Evolutionary conservation across 208 protist genomes (phyloP).

Genomic region (Plasmodiophora brassicae): DNA sequence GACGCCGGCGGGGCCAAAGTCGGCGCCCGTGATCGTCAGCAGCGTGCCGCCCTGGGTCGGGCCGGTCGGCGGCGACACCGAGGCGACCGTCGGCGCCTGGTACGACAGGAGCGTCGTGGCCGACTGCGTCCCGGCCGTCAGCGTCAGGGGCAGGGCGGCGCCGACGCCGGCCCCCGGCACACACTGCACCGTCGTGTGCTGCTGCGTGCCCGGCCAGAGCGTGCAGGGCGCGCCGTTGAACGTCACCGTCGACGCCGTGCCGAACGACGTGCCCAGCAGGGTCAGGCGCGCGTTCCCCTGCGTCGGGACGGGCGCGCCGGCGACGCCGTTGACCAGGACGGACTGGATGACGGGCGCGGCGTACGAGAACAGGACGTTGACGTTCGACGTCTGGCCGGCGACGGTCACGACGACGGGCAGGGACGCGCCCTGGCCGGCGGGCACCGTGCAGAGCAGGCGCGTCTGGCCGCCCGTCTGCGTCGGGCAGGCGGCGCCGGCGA

Average conservation of each 20-base stretch:
- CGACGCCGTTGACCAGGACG: background rate
- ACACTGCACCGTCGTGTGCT: background rate
- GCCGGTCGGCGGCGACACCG: background rate
- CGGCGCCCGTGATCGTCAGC: background rate
- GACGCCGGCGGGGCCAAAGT: background rate
- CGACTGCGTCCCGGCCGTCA: background rate
- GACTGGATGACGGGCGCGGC: background rate
- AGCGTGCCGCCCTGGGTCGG: background rate
- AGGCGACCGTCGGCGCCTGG: background rate
- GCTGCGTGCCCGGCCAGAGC: background rate
- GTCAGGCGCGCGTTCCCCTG: background rate
- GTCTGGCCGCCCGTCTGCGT: background rate
- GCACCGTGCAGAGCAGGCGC: background rate
- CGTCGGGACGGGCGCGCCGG: background rate
- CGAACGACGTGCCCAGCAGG: constrained; percentile 13
- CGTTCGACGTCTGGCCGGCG: background rate
- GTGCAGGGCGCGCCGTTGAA: background rate
- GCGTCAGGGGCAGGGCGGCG: background rate
- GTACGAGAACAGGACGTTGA: background rate
- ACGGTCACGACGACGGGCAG: background rate
- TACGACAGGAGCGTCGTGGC: background rate
- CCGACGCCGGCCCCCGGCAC: background rate
- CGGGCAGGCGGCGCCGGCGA: background rate
- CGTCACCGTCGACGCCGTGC: background rate
- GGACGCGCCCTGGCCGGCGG: background rate